A percentile compares a stretch with the other conserved stretches of the same genome.
Conservation (phyloP, 768 basidiomycete genomes). For the Boletellus emodensis region DNA sequence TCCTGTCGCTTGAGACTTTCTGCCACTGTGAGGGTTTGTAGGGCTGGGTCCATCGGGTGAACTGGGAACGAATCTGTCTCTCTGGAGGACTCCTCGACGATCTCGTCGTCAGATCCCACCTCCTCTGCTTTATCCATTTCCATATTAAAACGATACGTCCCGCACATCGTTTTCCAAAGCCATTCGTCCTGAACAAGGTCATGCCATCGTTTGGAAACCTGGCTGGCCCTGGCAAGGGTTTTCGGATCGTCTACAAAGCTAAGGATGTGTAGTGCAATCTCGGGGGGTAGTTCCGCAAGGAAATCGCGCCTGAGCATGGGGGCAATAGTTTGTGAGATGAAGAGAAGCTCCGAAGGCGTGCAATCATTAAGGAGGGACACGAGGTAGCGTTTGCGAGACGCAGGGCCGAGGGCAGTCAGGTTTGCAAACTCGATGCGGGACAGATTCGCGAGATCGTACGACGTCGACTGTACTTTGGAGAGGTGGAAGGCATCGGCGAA, state of each 20-base stretch:
- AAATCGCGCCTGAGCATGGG: slow-evolving; percentile 65
- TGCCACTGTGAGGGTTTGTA: slow-evolving; percentile 36
- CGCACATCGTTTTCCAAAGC: slow-evolving; percentile 78
- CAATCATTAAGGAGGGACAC: slow-evolving; percentile 48
- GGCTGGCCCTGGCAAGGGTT: slow-evolving; percentile 63
- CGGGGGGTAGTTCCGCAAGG: slow-evolving; percentile 53
- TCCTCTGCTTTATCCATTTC: slow-evolving; percentile 20
- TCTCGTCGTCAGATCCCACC: slow-evolving; percentile 25
- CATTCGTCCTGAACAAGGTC: slow-evolving; percentile 67
- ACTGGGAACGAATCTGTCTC: slow-evolving; percentile 33
- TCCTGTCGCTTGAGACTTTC: slow-evolving; percentile 29
- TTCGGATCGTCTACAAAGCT: slow-evolving; percentile 71
- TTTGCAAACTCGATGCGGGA: slow-evolving; percentile 33
- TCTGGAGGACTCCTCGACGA: slow-evolving; percentile 29
- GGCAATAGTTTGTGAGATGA: slow-evolving; percentile 59
- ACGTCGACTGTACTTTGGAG: slow-evolving; percentile 6
- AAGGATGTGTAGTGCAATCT: slow-evolving; percentile 74
- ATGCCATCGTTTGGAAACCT: slow-evolving; percentile 72
- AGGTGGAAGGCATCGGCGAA: slow-evolving; percentile 29
- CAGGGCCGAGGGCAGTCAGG: slow-evolving; percentile 32
- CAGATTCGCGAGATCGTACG: slow-evolving; percentile 23
- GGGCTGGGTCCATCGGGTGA: slow-evolving; percentile 39
- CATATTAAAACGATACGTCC: slow-evolving; percentile 45
- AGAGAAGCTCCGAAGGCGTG: slow-evolving; percentile 58
- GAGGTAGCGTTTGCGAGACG: slow-evolving; percentile 50